A percentile compares a stretch with the other conserved stretches of the same genome.
These are phyloP conservation scores for Fusarium dimerum DNA, from an alignment of 2,329 filamentous ascomycete genomes.

Conservation along the genomic window DNA sequence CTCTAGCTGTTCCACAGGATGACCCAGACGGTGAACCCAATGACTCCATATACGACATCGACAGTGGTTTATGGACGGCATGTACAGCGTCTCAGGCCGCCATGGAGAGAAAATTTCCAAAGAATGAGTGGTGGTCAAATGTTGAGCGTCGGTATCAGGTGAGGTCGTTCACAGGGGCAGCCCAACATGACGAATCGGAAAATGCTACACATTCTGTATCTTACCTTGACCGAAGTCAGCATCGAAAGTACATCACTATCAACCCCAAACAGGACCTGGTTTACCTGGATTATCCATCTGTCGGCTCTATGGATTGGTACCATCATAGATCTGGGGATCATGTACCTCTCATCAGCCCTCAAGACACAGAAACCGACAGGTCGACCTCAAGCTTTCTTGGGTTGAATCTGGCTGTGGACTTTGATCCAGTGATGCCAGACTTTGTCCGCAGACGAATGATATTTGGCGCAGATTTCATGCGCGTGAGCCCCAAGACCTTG, in stretches of 20 bases:
- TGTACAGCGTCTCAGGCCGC: constrained; percentile 12
- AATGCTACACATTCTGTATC: constrained; percentile 3
- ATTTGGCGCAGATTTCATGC: not conserved
- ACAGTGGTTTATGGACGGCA: constrained; percentile 12
- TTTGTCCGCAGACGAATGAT: not conserved
- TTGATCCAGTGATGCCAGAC: constrained; percentile 5
- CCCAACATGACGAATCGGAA: not conserved
- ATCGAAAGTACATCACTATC: constrained; percentile 9
- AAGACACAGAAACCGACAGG: fast-evolving
- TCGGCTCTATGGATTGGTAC: constrained; percentile 3
- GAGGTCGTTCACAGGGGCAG: not conserved
- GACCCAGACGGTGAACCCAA: constrained; percentile 3
- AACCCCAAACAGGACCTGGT: constrained; percentile 7
- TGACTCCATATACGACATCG: constrained; percentile 12
- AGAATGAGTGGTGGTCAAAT: constrained; percentile 19
- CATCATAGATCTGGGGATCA: not conserved
- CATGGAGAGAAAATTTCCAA: constrained; percentile 6
- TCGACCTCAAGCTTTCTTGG: constrained; percentile 6
- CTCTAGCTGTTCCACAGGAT: constrained; percentile 6
- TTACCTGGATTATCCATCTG: constrained; percentile 2
- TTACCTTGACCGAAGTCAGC: not conserved
- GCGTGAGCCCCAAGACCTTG: not conserved
- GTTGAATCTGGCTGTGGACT: constrained; percentile 10
- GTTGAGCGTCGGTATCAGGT: not conserved
- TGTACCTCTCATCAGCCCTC: not conserved